Conservation (phyloP, 2,329 filamentous ascomycete species). For the Ascocoryne sarcoides region DNA sequence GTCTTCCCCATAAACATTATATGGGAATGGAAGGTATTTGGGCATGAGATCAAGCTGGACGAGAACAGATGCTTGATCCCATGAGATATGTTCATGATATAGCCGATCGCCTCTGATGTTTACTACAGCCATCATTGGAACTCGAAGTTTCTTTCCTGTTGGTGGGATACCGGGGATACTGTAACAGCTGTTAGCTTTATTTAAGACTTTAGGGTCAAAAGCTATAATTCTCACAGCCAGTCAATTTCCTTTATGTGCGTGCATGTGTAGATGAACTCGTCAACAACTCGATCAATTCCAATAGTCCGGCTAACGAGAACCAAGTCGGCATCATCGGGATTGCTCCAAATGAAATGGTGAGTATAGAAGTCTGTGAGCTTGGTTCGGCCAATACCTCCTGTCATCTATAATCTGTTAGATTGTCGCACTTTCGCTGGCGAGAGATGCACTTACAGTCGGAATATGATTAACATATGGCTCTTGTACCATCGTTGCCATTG, state of each 20-base stretch:
- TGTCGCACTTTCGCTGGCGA: slow-evolving; percentile 14
- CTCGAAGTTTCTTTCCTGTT: slow-evolving; percentile 42
- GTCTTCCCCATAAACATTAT: slow-evolving; percentile 32
- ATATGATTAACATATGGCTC: slow-evolving; percentile 75
- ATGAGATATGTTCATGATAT: slow-evolving; percentile 63
- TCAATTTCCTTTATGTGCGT: slow-evolving; percentile 56
- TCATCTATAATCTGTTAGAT: slow-evolving; percentile 12
- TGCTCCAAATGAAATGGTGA: slow-evolving; percentile 67
- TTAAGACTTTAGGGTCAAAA: background rate
- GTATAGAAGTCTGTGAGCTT: slow-evolving; percentile 59
- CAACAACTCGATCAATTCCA: slow-evolving; percentile 62
- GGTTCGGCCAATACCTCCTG: slow-evolving; percentile 60
- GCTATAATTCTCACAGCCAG: slow-evolving; percentile 49
- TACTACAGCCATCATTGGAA: slow-evolving; percentile 57
- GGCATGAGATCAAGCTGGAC: slow-evolving; percentile 50
- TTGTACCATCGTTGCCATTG: slow-evolving; percentile 73
- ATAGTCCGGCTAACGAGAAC: slow-evolving; percentile 65
- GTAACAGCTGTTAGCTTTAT: background rate
- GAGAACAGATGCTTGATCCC: slow-evolving; percentile 58
- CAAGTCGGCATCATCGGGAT: slow-evolving; percentile 56
- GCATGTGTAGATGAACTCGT: slow-evolving; percentile 59
- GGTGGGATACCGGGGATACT: slow-evolving; percentile 28
- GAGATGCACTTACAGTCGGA: slow-evolving; percentile 43
- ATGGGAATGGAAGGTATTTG: slow-evolving; percentile 34
- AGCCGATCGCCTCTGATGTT: slow-evolving; percentile 60